Evolutionary conservation across 257 asterid species (phyloP), one percentile per base, ranked within the genome.

Genomic region (Verbascum thapsus): DNA sequence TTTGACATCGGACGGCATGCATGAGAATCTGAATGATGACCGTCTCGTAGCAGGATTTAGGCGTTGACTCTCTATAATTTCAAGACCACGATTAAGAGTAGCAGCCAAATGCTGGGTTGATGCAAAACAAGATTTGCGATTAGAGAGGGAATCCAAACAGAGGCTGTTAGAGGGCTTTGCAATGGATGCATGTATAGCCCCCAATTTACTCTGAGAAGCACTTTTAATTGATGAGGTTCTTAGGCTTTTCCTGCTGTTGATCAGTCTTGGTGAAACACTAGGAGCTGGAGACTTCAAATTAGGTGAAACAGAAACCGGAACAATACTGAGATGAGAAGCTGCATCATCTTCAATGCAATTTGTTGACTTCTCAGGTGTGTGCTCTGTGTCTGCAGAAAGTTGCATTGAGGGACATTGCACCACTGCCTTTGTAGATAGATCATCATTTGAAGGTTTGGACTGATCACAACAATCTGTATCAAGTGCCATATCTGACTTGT

Each of bases 81-180:
- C 95, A 53, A 94, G 90, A 57, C 99, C 99, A 37, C 83, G 89
- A 50, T 88, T 81, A 45, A 94, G 90, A 69, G 90, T 86, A 19
- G 94, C 95, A 68, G 96, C 90, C 77, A 94, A 71, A 52, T 85
- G 82, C 47, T 82, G 87, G 22, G 90, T 87, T 51, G 99, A 76
- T 56, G 80, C 77, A 60, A 82, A 83, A 62, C 83, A 69, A 52
- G 72, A 76, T 67, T 80, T 83, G 59, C 69, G 72, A 61, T 63
- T 70, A 34, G 96, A 69, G 35, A 53, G 73, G 55, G 75, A 66
- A 68, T 75, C 72, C 63, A 82, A 69, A 61, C 77, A 74, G 65
- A 66, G 70, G 76, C 86, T 80, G 55, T 70, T 76, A 15, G 85
- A 72, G 60, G 85, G 95, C 71, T 75, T 88, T 63, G 82, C 64